A percentile compares a stretch with the other conserved stretches of the same genome.
Evolutionary conservation across 2,329 filamentous ascomycete genomes (phyloP).

Genomic region (Fusarium oligoseptatum): DNA sequence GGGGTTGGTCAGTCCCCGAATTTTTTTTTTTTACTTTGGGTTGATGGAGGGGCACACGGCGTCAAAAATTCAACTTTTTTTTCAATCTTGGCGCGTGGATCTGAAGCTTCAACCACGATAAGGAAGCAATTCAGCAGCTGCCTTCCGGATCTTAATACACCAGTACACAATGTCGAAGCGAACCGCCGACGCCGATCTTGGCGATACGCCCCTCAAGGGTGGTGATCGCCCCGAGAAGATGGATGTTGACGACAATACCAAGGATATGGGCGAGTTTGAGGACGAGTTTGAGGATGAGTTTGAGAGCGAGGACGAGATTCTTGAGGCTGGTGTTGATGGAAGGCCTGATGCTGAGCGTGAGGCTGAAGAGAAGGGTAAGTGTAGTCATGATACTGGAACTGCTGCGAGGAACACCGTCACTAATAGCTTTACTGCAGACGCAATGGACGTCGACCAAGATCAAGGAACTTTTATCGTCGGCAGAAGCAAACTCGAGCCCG

Average conservation of each 20-base stretch:
- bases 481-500: constrained; percentile 88
- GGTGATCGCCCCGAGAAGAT: constrained; percentile 73
- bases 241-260: constrained; percentile 72
- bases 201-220: constrained; percentile 67
- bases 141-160: neutral
- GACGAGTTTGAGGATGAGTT: constrained; percentile 96
- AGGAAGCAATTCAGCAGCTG: neutral
- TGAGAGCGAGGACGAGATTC: constrained; percentile 89
- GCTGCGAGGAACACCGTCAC: neutral
- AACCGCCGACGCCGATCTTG: constrained; percentile 63
- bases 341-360: constrained; percentile 92
- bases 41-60: constrained; percentile 36
- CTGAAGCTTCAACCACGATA: constrained; percentile 5
- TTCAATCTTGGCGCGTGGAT: constrained; percentile 24
- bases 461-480: constrained; percentile 96
- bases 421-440: constrained; percentile 60
- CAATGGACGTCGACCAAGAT: constrained; percentile 95
- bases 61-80: constrained; percentile 35
- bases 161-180: constrained; percentile 69
- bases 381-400: neutral
- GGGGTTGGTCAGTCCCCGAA: constrained; percentile 36
- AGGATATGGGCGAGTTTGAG: constrained; percentile 85
- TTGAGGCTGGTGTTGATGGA: constrained; percentile 95
- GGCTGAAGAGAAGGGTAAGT: constrained; percentile 78
- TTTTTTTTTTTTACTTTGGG: constrained; percentile 32